Evolutionary conservation across 2,329 filamentous ascomycete species (phyloP), one percentile per base, ranked within the genome.

Genomic region (Cladosporium phlei): DNA sequence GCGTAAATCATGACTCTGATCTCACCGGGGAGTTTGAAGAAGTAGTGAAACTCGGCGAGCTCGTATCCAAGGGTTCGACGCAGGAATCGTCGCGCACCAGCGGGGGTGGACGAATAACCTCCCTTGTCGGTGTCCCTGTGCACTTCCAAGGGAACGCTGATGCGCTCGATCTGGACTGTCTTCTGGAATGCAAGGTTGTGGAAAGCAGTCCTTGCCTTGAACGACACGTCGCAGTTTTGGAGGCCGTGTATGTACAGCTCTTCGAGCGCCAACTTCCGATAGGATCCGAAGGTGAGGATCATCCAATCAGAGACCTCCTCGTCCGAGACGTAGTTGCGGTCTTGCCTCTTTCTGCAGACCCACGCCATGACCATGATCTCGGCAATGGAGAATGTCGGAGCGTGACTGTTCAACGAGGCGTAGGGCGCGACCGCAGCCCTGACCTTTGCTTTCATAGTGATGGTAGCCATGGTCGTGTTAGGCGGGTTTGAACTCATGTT

Each of bases 361-460:
- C 47, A 45, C 19, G 48, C 50, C 38, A 50, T 46, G 22, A 52
- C 38, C 3, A 21, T 21, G 17, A 44, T 22, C 10, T 52, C 47
- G 17, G 46, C 45, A 1, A 40, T 29, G 14, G 38, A 20, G 17
- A 29, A 17, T n/a, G n/a, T n/a, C 9, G 42, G 40, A 11, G 46
- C 42, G 2, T 25, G 4, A 10, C 19, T 30, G 3, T 28, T 12
- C 20, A 19, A 6, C 10, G 11, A 1, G 2, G 6, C 16, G 49
- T 48, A 46, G 8, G 32, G 38, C 17, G 11, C 19, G 39, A 48
- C 39, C 10, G 29, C 3, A 5, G 12, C 48, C 16, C 25, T 16
- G 22, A 50, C 38, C 24, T 50, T 44, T 11, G 17, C 7, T 8
- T 25, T 37, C 5, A 48, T 38, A 12, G 27, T 10, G 5, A 33